These are phyloP conservation scores for Cladosporium sp. DNA, from an alignment of 2,329 filamentous ascomycete genomes.

Conservation along the genomic window DNA sequence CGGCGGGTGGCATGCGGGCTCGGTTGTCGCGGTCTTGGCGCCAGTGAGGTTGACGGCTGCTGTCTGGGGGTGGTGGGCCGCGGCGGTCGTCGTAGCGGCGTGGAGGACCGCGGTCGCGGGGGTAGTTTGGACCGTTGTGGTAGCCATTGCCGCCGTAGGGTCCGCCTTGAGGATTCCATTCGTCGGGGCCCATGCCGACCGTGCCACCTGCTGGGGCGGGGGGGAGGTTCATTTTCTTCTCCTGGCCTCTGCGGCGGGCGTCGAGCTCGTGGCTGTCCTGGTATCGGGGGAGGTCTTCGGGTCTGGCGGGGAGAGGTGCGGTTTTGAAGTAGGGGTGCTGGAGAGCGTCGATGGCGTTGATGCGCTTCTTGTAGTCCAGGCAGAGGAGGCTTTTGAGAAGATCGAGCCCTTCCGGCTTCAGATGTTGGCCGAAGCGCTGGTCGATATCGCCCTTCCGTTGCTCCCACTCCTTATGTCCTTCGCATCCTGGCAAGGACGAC, in stretches of 20 bases:
- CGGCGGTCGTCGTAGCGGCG: conserved; percentile 24
- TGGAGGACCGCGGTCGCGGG: conserved; percentile 30
- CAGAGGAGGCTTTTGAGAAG: conserved; percentile 75
- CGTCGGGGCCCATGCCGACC: conserved; percentile 65
- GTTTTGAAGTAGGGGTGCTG: conserved; percentile 87
- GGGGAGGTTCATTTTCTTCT: conserved; percentile 74
- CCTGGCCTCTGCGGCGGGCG: conserved; percentile 72
- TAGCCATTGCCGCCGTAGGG: conserved; percentile 21
- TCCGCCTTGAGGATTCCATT: conserved; percentile 43
- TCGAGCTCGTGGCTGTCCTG: conserved; percentile 97
- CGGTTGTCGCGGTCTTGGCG: conserved; percentile 1
- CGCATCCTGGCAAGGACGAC: conserved; percentile 73
- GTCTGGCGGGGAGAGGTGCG: conserved; percentile 68
- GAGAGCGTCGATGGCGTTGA: conserved; percentile 90
- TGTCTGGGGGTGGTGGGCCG: conserved; percentile 15
- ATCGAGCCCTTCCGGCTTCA: conserved; percentile 62
- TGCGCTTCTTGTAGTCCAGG: conserved; percentile 79
- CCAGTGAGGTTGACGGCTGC: background rate
- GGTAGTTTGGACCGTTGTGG: conserved; percentile 20
- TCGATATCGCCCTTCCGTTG: conserved; percentile 59
- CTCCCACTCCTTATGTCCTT: conserved; percentile 60
- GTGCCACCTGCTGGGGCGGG: conserved; percentile 88
- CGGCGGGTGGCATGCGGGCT: background rate
- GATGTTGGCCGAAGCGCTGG: conserved; percentile 56
- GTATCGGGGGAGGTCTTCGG: conserved; percentile 82